Evolutionary conservation across 2,329 filamentous ascomycete species (phyloP).

Genomic region (Plenodomus biglobosus): DNA sequence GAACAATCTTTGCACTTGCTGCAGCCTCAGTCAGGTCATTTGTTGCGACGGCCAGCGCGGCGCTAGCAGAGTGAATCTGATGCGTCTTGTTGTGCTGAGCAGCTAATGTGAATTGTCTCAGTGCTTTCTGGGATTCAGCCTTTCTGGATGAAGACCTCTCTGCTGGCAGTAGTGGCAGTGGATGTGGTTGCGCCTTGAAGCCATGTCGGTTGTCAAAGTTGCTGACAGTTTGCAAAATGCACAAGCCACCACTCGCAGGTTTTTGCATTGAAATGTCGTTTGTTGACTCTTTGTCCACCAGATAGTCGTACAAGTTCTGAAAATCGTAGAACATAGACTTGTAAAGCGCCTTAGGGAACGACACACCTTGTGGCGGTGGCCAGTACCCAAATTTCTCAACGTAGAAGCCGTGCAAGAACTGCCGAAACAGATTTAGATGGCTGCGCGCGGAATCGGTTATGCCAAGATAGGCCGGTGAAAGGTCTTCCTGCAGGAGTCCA

Average conservation of each 20-base stretch:
- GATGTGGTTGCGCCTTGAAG: conserved; percentile 62
- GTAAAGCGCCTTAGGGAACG: conserved; percentile 62
- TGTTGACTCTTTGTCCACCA: conserved; percentile 65
- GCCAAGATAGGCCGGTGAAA: conserved; percentile 67
- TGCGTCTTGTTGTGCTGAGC: conserved; percentile 50
- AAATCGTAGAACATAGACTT: conserved; percentile 69
- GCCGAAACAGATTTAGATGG: conserved; percentile 73
- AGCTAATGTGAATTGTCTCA: conserved; percentile 41
- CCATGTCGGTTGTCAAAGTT: conserved; percentile 65
- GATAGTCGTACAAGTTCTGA: conserved; percentile 67
- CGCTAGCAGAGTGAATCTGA: conserved; percentile 54
- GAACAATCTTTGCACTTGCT: conserved; percentile 57
- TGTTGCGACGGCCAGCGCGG: conserved; percentile 55
- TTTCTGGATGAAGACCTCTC: conserved; percentile 31
- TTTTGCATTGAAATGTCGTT: conserved; percentile 54
- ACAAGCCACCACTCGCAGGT: conserved; percentile 66
- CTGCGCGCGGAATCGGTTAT: conserved; percentile 61
- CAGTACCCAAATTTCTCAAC: conserved; percentile 69
- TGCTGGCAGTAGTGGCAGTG: conserved; percentile 66
- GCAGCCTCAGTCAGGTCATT: conserved; percentile 46
- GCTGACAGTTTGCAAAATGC: conserved; percentile 67
- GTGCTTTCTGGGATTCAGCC: conserved; percentile 36
- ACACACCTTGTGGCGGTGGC: conserved; percentile 58
- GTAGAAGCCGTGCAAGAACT: conserved; percentile 68
- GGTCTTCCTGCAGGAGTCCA: conserved; percentile 71